phyloP scores from a whole-genome alignment of 768 basidiomycete genomes.

The Neoboletus magnificus region DNA sequence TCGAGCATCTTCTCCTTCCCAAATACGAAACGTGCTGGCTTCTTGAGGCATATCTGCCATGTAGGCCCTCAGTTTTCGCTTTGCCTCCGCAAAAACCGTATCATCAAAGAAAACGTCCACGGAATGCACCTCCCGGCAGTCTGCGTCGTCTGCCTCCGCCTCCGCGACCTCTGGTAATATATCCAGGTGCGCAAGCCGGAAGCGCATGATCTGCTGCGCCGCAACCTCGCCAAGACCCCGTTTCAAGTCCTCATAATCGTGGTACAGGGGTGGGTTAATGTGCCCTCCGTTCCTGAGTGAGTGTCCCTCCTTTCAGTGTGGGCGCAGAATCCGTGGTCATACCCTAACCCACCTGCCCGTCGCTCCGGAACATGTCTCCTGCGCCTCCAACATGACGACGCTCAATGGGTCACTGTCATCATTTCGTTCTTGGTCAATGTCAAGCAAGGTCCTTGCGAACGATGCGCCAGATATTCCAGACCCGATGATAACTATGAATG shows the following conservation, averaged over 20 bases:
- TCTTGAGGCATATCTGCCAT: constrained; percentile 50
- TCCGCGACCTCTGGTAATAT: constrained; percentile 31
- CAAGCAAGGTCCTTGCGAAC: constrained; percentile 39
- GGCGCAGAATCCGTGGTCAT: not conserved
- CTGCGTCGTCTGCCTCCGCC: constrained; percentile 26
- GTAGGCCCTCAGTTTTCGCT: constrained; percentile 44
- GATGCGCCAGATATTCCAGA: constrained; percentile 51
- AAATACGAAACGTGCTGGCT: constrained; percentile 26
- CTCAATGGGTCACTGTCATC: constrained; percentile 18
- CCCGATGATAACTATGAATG: constrained; percentile 44
- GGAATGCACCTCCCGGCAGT: constrained; percentile 32
- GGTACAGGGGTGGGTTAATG: constrained; percentile 46
- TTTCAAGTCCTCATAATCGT: constrained; percentile 42
- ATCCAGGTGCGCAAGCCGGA: constrained; percentile 38
- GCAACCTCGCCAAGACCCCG: constrained; percentile 34
- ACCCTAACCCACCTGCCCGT: constrained; percentile 42
- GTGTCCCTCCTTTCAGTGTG: not conserved
- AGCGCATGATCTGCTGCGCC: constrained; percentile 40
- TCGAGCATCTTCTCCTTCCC: constrained; percentile 33
- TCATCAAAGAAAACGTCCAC: constrained; percentile 36
- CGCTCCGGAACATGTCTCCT: constrained; percentile 54
- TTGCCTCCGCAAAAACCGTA: constrained; percentile 36
- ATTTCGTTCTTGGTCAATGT: constrained; percentile 22
- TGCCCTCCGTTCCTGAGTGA: constrained; percentile 47
- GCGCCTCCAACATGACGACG: constrained; percentile 60